These are phyloP conservation scores for Schizosaccharomyces japonicus DNA, from an alignment of 805 yeast genomes.

Conservation along the genomic window DNA sequence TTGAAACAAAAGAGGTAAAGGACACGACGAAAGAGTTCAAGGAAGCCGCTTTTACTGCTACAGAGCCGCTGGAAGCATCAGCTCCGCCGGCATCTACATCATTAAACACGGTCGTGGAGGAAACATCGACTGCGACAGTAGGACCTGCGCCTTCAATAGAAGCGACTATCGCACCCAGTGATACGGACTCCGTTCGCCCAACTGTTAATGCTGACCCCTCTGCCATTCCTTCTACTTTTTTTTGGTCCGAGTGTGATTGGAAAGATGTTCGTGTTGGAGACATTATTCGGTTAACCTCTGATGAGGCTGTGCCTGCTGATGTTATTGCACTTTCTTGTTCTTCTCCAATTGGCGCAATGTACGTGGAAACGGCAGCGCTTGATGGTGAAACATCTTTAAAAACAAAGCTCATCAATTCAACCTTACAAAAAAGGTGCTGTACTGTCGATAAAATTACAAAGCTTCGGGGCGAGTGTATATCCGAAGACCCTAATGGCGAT, in stretches of 20 bases:
- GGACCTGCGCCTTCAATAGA: neutral
- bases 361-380: constrained; percentile 85
- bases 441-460: constrained; percentile 26
- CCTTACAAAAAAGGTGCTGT: constrained; percentile 28
- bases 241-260: constrained; percentile 26
- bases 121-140: neutral
- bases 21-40: neutral
- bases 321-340: constrained; percentile 44
- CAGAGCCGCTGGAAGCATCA: neutral
- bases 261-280: constrained; percentile 72
- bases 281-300: constrained; percentile 41
- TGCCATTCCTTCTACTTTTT: neutral
- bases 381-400: constrained; percentile 94
- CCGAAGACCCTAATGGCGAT: constrained; percentile 83
- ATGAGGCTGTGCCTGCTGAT: constrained; percentile 93
- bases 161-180: neutral
- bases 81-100: neutral
- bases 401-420: constrained; percentile 41
- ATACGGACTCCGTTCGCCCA: neutral
- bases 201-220: neutral
- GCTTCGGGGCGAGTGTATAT: constrained; percentile 30
- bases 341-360: constrained; percentile 35
- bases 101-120: neutral
- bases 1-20: neutral
- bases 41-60: neutral